A percentile compares a stretch with the other conserved stretches of the same genome.
phyloP scores from a whole-genome alignment of 352 stramenopile species.

The Globisporangium nodosum region DNA sequence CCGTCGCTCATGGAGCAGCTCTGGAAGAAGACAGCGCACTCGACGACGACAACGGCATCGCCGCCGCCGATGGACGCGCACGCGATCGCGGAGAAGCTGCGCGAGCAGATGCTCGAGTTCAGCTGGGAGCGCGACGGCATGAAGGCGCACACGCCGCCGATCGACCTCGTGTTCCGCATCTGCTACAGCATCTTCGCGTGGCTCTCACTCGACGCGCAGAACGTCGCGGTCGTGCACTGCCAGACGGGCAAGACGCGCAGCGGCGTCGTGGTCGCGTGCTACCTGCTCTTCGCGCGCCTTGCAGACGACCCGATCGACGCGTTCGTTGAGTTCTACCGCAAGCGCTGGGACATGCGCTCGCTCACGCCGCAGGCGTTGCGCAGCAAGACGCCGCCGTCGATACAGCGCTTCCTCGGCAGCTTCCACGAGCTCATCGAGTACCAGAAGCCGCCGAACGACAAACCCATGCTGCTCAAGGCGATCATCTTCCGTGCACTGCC shows the following conservation, averaged over 20 bases:
- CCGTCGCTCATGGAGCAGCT: constrained; percentile 14
- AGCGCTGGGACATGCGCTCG: constrained; percentile 69
- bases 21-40: constrained; percentile 4
- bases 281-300: constrained; percentile 84
- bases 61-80: not conserved
- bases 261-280: constrained; percentile 91
- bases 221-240: constrained; percentile 88
- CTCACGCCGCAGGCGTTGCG: constrained; percentile 54
- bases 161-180: constrained; percentile 86
- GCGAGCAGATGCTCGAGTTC: constrained; percentile 85
- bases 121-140: constrained; percentile 76
- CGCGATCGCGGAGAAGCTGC: constrained; percentile 42
- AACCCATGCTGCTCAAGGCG: constrained; percentile 69
- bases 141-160: constrained; percentile 75
- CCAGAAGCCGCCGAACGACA: constrained; percentile 50
- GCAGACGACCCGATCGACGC: constrained; percentile 71
- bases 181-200: constrained; percentile 93
- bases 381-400: constrained; percentile 69
- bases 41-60: not conserved
- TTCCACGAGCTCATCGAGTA: constrained; percentile 56
- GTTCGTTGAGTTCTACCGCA: constrained; percentile 90
- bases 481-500: constrained; percentile 70
- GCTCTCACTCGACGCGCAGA: constrained; percentile 68
- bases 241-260: constrained; percentile 91
- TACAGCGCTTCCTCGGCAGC: constrained; percentile 63